A percentile compares a stretch with the other conserved stretches of the same genome.
These are phyloP conservation scores for Ormosia semicastrata DNA, from an alignment of 306 rosid genomes.

Conservation along the genomic window DNA sequence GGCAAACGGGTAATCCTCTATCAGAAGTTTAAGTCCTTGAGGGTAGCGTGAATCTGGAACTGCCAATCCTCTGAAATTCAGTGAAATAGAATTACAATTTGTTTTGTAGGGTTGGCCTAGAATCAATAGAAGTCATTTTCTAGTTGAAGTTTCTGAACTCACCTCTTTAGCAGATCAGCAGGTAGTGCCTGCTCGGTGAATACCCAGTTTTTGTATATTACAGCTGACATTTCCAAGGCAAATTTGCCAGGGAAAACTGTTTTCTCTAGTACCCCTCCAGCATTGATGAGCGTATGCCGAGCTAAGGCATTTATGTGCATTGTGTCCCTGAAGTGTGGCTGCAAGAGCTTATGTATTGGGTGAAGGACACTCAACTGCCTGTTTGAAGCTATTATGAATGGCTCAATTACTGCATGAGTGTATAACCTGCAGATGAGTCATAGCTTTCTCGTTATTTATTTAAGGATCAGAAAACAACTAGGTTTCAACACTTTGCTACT, in stretches of 20 bases:
- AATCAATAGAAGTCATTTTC: not conserved
- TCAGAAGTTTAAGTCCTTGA: constrained; percentile 70
- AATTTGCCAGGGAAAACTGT: constrained; percentile 85
- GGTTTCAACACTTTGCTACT: not conserved
- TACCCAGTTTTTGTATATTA: constrained; percentile 72
- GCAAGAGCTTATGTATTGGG: constrained; percentile 81
- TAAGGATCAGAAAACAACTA: not conserved
- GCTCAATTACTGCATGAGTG: constrained; percentile 96
- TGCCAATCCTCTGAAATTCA: constrained; percentile 72
- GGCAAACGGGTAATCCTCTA: constrained; percentile 88
- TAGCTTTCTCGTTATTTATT: not conserved
- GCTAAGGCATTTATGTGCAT: constrained; percentile 92
- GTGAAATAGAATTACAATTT: not conserved
- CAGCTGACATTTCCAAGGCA: constrained; percentile 82
- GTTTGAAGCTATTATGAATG: constrained; percentile 79
- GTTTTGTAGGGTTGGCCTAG: not conserved
- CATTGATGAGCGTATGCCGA: constrained; percentile 84
- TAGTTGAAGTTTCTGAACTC: not conserved
- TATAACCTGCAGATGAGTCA: constrained; percentile 57
- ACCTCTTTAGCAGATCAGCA: constrained; percentile 80
- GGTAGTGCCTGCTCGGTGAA: constrained; percentile 84
- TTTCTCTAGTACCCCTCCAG: constrained; percentile 82
- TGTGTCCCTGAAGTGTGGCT: constrained; percentile 88
- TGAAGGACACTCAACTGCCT: constrained; percentile 82
- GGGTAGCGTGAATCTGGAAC: constrained; percentile 52